Percentiles rank a stretch among this genome's conserved stretches.
These are phyloP conservation scores for Simplicillium aogashimaense DNA, from an alignment of 2,329 filamentous ascomycete genomes.

Conservation along the genomic window DNA sequence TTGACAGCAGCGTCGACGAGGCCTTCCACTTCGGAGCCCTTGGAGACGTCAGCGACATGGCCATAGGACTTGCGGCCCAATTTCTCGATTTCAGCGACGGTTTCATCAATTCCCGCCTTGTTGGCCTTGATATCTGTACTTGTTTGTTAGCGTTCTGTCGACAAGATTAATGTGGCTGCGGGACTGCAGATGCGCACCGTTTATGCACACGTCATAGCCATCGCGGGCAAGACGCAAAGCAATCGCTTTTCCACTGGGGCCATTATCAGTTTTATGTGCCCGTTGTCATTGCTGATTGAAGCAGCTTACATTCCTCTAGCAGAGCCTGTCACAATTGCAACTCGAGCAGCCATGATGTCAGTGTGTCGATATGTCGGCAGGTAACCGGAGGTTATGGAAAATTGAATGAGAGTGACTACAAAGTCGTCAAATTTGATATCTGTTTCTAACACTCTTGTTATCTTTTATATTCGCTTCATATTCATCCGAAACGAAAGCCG, in stretches of 20 bases:
- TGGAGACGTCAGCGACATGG: conserved; percentile 52
- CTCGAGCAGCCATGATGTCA: too few species aligned
- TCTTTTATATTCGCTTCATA: too few species aligned
- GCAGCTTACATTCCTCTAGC: neutral
- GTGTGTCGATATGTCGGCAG: too few species aligned
- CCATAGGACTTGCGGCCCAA: conserved; percentile 43
- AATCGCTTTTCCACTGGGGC: conserved; percentile 47
- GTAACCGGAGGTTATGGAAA: too few species aligned
- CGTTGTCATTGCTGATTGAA: neutral
- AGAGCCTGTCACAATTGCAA: neutral
- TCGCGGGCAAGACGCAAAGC: conserved; percentile 54
- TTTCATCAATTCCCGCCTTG: conserved; percentile 35
- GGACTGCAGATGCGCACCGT: neutral
- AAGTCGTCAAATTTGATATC: too few species aligned
- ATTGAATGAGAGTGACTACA: too few species aligned
- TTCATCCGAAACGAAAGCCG: too few species aligned
- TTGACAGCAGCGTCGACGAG: conserved; percentile 42
- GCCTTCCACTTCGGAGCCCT: conserved; percentile 34
- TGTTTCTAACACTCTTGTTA: too few species aligned
- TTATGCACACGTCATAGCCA: conserved; percentile 54
- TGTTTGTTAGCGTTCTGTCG: neutral
- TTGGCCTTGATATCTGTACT: neutral
- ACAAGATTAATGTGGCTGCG: neutral
- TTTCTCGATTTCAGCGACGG: conserved; percentile 39
- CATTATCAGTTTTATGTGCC: neutral